Conservation (phyloP, 2,329 filamentous ascomycete species). For the Cladophialophora yegresii region DNA sequence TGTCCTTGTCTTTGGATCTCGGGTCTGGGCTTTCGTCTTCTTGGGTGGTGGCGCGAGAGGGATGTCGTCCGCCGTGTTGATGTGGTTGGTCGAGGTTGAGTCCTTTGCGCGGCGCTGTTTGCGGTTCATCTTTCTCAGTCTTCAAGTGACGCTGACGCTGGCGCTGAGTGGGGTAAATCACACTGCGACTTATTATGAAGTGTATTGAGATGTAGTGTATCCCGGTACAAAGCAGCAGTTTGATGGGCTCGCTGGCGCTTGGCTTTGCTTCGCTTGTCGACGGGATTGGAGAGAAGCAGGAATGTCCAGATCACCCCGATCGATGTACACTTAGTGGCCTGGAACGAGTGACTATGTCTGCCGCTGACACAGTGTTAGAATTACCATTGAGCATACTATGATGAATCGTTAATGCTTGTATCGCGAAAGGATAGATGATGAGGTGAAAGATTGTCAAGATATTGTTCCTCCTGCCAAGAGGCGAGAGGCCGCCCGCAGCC, state of each 20-base stretch:
- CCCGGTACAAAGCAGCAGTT: too few relatives aligned
- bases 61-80: conserved; percentile 30
- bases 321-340: background rate
- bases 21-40: conserved; percentile 9
- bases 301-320: background rate
- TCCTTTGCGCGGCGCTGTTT: conserved; percentile 33
- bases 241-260: too few relatives aligned
- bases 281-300: background rate
- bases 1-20: conserved; percentile 41
- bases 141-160: background rate
- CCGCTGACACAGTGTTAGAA: background rate
- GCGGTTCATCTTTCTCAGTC: conserved; percentile 27
- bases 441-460: background rate
- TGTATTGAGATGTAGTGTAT: background rate
- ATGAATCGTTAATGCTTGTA: background rate
- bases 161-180: too few relatives aligned
- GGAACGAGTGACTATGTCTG: background rate
- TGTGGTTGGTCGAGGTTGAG: conserved; percentile 15
- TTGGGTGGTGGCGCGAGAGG: conserved; percentile 23
- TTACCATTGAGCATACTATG: background rate
- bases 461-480: background rate
- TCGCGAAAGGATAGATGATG: background rate
- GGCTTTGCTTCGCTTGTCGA: background rate
- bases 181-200: background rate
- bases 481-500: background rate